phyloP scores from a whole-genome alignment of 495 filamentous ascomycete genomes.

The Penicillium robsamsonii region DNA sequence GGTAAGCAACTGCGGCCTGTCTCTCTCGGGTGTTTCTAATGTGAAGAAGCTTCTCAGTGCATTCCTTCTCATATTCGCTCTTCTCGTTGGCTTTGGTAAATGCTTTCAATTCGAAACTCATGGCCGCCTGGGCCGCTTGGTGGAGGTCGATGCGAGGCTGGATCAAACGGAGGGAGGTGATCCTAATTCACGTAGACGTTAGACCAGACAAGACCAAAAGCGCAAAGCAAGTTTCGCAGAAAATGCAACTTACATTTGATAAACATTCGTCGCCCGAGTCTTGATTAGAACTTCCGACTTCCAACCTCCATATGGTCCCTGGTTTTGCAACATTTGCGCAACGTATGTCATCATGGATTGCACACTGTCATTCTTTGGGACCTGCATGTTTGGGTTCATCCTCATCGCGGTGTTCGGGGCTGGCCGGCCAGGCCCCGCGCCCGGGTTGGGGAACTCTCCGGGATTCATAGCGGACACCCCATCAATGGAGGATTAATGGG shows the following conservation, averaged over 20 bases:
- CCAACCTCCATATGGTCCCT: constrained; percentile 47
- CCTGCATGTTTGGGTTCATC: constrained; percentile 39
- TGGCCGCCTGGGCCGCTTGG: constrained; percentile 43
- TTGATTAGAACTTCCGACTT: constrained; percentile 42
- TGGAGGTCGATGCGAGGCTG: constrained; percentile 45
- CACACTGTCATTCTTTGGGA: constrained; percentile 34
- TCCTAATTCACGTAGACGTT: constrained; percentile 28
- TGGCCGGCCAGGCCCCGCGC: constrained; percentile 38
- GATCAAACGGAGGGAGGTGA: constrained; percentile 50
- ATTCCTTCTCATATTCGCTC: constrained; percentile 49
- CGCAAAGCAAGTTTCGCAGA: constrained; percentile 4
- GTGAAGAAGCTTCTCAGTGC: constrained; percentile 47
- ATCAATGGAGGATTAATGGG: constrained; percentile 42
- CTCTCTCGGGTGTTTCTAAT: constrained; percentile 47
- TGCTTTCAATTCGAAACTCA: constrained; percentile 47
- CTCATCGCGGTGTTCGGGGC: constrained; percentile 7
- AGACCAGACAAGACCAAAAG: constrained; percentile 3
- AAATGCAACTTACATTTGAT: constrained; percentile 46
- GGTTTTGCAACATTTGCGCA: constrained; percentile 34
- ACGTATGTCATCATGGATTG: constrained; percentile 40
- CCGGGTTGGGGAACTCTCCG: constrained; percentile 45
- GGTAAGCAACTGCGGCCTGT: constrained; percentile 44
- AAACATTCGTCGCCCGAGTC: constrained; percentile 40
- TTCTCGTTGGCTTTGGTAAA: constrained; percentile 47
- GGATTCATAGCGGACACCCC: constrained; percentile 53